phyloP scores from a whole-genome alignment of 2,329 filamentous ascomycete genomes.

The Colletotrichum melonis region DNA sequence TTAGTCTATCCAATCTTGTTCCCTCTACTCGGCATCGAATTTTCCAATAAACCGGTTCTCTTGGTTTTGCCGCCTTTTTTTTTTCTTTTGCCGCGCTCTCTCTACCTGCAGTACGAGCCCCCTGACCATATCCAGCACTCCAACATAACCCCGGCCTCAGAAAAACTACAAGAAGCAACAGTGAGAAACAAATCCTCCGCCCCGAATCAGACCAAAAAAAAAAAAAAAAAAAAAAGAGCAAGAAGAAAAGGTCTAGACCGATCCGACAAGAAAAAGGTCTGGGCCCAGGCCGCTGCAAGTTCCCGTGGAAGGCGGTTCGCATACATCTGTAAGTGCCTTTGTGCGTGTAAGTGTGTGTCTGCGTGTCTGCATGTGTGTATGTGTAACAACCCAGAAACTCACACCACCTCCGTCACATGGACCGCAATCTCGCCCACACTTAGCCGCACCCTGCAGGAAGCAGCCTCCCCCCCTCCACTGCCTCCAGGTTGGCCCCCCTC shows the following conservation, averaged over 20 bases:
- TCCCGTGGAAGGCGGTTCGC: background rate
- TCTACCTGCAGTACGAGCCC: too few species aligned
- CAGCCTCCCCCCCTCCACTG: background rate
- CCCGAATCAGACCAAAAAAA: too few species aligned
- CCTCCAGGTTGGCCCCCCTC: too few species aligned
- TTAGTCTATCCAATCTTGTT: background rate
- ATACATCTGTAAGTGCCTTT: background rate
- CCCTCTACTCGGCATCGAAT: background rate
- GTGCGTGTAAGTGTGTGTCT: background rate
- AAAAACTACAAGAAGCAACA: background rate
- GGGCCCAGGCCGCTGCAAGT: background rate
- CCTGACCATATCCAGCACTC: background rate
- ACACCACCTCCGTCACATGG: background rate
- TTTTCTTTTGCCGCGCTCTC: too few species aligned
- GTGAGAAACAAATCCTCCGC: background rate
- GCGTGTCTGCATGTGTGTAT: background rate
- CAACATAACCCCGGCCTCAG: too few species aligned
- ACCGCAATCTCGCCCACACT: background rate
- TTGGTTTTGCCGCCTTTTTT: too few species aligned
- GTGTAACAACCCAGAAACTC: background rate
- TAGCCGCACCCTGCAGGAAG: background rate
- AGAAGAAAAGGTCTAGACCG: background rate
- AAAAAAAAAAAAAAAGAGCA: too few species aligned
- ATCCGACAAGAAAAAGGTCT: background rate
- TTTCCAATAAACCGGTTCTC: too few species aligned